These are phyloP conservation scores for Nothophytophthora sp. DNA, from an alignment of 352 stramenopile genomes.

Conservation along the genomic window DNA sequence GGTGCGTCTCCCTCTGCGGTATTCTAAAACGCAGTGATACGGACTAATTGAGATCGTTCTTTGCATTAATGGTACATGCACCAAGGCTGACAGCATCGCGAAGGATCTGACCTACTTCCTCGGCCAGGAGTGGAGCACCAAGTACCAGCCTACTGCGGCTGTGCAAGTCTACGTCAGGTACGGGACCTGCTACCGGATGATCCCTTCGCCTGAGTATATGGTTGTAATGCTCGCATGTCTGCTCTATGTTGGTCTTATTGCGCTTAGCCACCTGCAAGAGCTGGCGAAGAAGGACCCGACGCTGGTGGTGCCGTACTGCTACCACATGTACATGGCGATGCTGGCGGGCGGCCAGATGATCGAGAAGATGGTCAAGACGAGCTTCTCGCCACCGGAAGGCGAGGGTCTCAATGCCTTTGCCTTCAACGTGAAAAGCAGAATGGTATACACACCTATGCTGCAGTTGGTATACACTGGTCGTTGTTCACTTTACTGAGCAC, in stretches of 20 bases:
- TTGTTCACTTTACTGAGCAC: background rate
- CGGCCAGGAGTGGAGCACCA: slow-evolving; percentile 55
- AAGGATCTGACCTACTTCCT: slow-evolving; percentile 70
- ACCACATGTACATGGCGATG: slow-evolving; percentile 79
- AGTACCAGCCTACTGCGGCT: slow-evolving; percentile 50
- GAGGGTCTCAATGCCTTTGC: slow-evolving; percentile 55
- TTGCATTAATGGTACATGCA: no score
- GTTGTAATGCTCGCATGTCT: background rate
- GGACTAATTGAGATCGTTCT: no score
- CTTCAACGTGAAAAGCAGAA: slow-evolving; percentile 53
- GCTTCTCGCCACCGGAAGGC: slow-evolving; percentile 41
- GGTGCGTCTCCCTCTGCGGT: slow-evolving; percentile 13
- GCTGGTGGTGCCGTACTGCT: slow-evolving; percentile 65
- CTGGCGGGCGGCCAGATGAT: slow-evolving; percentile 65
- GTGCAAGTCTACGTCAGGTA: slow-evolving; percentile 60
- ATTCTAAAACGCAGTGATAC: no score
- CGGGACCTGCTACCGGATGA: no score
- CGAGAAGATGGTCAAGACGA: slow-evolving; percentile 65
- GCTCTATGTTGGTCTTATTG: background rate
- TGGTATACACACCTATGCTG: slow-evolving; percentile 16
- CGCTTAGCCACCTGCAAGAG: slow-evolving; percentile 54
- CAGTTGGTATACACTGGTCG: background rate
- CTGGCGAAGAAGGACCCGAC: slow-evolving; percentile 60
- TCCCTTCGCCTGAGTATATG: no score
- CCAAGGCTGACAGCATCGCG: slow-evolving; percentile 57